phyloP scores from a whole-genome alignment of 2,329 filamentous ascomycete genomes.

The Zalaria obscura region DNA sequence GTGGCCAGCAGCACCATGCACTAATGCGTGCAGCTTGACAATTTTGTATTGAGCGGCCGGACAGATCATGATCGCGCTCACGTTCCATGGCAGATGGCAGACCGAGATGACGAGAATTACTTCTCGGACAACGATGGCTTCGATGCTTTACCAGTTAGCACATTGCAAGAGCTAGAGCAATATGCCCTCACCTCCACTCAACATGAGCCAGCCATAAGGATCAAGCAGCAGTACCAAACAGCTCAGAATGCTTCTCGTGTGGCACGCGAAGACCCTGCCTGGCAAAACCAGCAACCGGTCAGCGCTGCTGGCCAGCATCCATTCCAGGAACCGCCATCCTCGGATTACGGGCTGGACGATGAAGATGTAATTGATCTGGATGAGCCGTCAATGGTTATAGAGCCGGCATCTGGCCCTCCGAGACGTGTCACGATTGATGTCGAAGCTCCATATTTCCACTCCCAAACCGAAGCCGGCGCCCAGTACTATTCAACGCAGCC shows the following conservation, averaged over 20 bases:
- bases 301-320: neutral
- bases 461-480: neutral
- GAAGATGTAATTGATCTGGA: slow-evolving; percentile 32
- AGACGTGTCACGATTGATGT: slow-evolving; percentile 1
- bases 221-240: neutral
- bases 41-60: no score
- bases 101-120: slow-evolving; percentile 27
- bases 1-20: no score
- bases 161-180: slow-evolving; percentile 30
- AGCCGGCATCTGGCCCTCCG: slow-evolving; percentile 9
- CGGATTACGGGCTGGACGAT: slow-evolving; percentile 31
- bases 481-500: neutral
- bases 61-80: no score
- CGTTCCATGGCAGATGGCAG: slow-evolving; percentile 9
- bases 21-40: no score
- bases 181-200: slow-evolving; percentile 30
- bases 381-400: slow-evolving; percentile 19
- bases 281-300: neutral
- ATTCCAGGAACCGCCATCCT: slow-evolving; percentile 14
- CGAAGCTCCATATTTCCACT: neutral
- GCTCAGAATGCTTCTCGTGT: neutral
- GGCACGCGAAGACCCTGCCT: neutral
- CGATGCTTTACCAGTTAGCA: slow-evolving; percentile 29
- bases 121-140: slow-evolving; percentile 32
- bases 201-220: slow-evolving; percentile 3